These are phyloP conservation scores for Rutstroemia sp. DNA, from an alignment of 2,329 filamentous ascomycete species.

Conservation along the genomic window DNA sequence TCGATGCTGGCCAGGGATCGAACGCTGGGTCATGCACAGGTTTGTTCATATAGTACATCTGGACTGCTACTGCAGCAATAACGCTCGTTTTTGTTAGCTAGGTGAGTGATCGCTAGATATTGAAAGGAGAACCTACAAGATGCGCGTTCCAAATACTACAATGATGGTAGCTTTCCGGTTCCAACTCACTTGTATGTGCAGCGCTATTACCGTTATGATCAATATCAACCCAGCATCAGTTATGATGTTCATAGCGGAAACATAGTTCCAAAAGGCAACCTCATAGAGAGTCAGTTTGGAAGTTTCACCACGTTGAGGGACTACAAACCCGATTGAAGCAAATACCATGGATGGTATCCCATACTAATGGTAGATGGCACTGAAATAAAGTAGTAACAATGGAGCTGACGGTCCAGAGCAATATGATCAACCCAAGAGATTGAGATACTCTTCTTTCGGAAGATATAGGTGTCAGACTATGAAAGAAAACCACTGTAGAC, in stretches of 20 bases:
- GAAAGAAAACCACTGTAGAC: not conserved
- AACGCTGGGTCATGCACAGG: not conserved
- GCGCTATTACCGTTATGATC: constrained; percentile 1
- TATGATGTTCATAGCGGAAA: constrained; percentile 2
- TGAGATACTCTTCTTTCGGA: not conserved
- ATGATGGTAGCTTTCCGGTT: not conserved
- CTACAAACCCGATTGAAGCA: constrained; percentile 5
- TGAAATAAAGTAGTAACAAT: constrained; percentile 2
- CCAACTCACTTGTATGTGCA: constrained; percentile 1
- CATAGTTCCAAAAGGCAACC: constrained; percentile 4
- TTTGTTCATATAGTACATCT: constrained; percentile 2
- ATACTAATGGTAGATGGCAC: not conserved
- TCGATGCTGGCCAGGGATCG: not conserved
- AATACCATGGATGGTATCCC: not conserved
- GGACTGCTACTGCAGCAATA: not conserved
- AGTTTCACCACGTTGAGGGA: not conserved
- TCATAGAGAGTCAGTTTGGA: not conserved
- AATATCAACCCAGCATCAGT: constrained; percentile 2
- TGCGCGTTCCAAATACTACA: constrained; percentile 7
- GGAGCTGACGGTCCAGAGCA: constrained; percentile 4
- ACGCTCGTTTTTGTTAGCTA: not conserved
- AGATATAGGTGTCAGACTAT: not conserved
- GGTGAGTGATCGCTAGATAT: not conserved
- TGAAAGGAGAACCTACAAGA: not conserved
- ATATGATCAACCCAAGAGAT: not conserved